Evolutionary conservation across 306 rosid genomes (phyloP), one percentile per base, ranked within the genome.

Genomic region (Gleditsia sinensis): DNA sequence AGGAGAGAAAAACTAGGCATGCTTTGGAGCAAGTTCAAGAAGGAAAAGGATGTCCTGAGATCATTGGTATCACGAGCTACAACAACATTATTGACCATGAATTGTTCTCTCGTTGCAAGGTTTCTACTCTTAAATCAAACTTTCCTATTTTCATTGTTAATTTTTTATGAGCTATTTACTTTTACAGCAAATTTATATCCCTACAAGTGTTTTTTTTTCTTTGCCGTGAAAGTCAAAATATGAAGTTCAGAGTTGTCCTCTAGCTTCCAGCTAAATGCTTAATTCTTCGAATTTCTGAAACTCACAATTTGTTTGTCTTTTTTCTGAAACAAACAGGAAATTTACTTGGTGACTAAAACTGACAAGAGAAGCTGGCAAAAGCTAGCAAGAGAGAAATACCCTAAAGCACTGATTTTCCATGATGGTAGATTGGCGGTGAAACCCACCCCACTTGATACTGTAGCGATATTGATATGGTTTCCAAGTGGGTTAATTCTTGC

Each of bases 381-480:
- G 11, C 82, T 92, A 3, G 67, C 85, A 1, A 83, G 54, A 16
- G 85, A 89, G 1, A 82, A 75, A 36, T 85, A 79, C 83, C 89
- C 90, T 0, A 83, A 84, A 54, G 75, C 90, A 6, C 75, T 90
- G 0, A 63, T 92, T 4, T 92, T 89, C 75, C 96, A 92, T 9
- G 96, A 92, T 61, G 93, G 96, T 14, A 78, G 97, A 67, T 46
- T 92, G 3, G 96, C 92, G 4, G 12, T 85, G 1, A 78, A n/a
- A 10, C 96, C 96, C 43, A 82, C 83, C 28, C 89, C 84, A 1
- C 16, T 78, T 0, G 23, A 65, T 0, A n/a, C 81, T 20, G 25
- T 92, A 11, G 72, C 87, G 1, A 16, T 77, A 1, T 19, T 90
- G 27, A 74, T 72, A 43, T 92, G 97, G 96, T 14, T 76, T n/a